Evolutionary conservation across 78 protist genomes (phyloP).

Genomic region (Dictyostelium firmibasis): DNA sequence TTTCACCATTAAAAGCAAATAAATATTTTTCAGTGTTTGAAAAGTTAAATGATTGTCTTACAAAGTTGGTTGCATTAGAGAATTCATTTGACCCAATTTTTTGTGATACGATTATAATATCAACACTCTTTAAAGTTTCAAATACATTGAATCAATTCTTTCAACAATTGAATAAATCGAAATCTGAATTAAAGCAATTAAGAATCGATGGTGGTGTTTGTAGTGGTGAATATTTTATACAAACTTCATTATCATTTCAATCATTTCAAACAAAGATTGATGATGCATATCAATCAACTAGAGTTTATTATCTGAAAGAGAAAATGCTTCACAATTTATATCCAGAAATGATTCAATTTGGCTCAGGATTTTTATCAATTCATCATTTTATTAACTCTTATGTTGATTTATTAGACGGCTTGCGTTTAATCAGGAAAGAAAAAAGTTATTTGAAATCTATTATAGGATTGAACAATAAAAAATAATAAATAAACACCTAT

Average conservation of each 20-base stretch:
- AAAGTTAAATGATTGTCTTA: not conserved
- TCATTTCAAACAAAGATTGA: not conserved
- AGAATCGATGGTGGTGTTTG: not conserved
- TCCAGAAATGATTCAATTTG: constrained; percentile 71
- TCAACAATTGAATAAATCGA: not conserved
- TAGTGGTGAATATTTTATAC: not conserved
- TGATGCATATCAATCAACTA: not conserved
- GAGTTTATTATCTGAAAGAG: not conserved
- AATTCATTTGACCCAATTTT: constrained; percentile 18
- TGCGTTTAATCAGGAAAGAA: not conserved
- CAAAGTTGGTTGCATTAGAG: constrained; percentile 33
- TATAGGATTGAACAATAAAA: not conserved
- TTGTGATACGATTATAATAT: not conserved
- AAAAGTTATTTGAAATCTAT: not conserved
- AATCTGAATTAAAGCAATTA: not conserved
- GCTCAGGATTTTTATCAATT: constrained; percentile 35
- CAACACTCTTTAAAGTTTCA: not conserved
- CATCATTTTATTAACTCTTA: constrained; percentile 5
- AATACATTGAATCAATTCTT: not conserved
- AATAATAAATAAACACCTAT: too few relatives aligned
- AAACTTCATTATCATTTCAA: not conserved
- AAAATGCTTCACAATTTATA: constrained; percentile 7
- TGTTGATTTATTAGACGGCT: not conserved
- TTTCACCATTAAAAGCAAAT: not conserved
- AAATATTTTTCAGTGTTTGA: not conserved